Base-by-base conservation (phyloP, 352 stramenopile species). In the Salisapilia sapeloensis region DNA sequence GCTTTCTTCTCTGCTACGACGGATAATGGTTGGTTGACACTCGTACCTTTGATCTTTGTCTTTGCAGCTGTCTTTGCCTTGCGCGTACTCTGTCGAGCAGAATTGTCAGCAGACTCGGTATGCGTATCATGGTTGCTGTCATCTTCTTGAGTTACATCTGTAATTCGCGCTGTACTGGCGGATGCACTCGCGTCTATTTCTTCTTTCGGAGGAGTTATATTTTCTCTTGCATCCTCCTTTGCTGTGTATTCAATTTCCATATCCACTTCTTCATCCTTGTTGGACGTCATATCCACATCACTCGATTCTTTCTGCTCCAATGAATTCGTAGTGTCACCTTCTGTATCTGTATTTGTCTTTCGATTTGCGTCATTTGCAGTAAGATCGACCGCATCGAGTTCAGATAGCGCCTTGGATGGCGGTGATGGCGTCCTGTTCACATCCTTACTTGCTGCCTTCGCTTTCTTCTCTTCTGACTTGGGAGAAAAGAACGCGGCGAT, bases 401-500 rank as follows among this genome's bases (percentile, higher is more conserved):
- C 24, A 12, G 24, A 17, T 26, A 17, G 5, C 16, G 23, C 13
- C 31, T n/a, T n/a, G n/a, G n/a, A n/a, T n/a, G n/a, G n/a, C 4
- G 42, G 42, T 3, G 42, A 38, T 16, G 42, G 42, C 23, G 42
- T 49, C 2, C 29, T 39, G 9, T 46, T 40, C 14, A 49, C 12
- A 31, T 44, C 27, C 7, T 24, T 7, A 14, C 42, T 24, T 17
- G 35, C 21, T 17, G 15, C 19, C 8, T 33, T 31, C 13, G 17
- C 14, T 14, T 12, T 18, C 6, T 12, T 19, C n/a, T 24, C 31
- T 5, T 20, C 40, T 6, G 35, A 11, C 15, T 61, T 62, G 8
- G 74, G 74, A 26, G 74, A 81, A 46, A 90, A 90, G 43, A 86
- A 90, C 36, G 65, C 45, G 25, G 61, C 58, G 46, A 90, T 80